Conservation (phyloP, 2,329 filamentous ascomycete species). For the Aspergillus chevalieri region DNA sequence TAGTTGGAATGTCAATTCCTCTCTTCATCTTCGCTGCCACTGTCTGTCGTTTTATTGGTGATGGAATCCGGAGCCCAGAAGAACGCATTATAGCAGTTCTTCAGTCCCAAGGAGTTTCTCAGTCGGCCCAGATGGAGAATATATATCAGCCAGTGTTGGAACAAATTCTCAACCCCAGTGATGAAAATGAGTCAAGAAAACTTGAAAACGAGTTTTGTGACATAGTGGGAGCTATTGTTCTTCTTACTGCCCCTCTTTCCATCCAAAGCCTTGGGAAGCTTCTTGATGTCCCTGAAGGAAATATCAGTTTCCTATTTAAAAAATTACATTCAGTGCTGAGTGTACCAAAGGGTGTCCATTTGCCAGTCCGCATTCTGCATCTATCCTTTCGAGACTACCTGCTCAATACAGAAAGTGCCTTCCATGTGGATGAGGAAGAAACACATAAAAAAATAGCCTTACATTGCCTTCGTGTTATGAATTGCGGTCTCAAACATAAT, state of each 20-base stretch:
- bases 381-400: constrained; percentile 30
- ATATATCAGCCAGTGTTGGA: constrained; percentile 18
- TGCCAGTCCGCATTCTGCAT: constrained; percentile 17
- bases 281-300: constrained; percentile 1
- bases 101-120: no score
- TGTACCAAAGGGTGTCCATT: constrained; percentile 6
- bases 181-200: constrained; percentile 5
- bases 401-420: constrained; percentile 15
- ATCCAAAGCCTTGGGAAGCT: constrained; percentile 10
- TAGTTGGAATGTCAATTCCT: constrained; percentile 2
- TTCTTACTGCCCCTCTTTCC: constrained; percentile 17
- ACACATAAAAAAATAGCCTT: constrained; percentile 22
- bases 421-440: constrained; percentile 26
- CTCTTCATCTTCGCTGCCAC: constrained; percentile 7
- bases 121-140: constrained; percentile 12
- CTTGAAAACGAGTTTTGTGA: constrained; percentile 13
- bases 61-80: no score
- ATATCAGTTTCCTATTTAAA: constrained; percentile 7
- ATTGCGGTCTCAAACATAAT: constrained; percentile 7
- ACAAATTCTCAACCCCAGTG: constrained; percentile 6
- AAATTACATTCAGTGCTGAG: constrained; percentile 15
- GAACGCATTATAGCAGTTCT: no score
- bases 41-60: constrained; percentile 1
- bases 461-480: constrained; percentile 19
- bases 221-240: constrained; percentile 18